These are phyloP conservation scores for Venturia pyrina DNA, from an alignment of 2,329 filamentous ascomycete species.

Conservation along the genomic window DNA sequence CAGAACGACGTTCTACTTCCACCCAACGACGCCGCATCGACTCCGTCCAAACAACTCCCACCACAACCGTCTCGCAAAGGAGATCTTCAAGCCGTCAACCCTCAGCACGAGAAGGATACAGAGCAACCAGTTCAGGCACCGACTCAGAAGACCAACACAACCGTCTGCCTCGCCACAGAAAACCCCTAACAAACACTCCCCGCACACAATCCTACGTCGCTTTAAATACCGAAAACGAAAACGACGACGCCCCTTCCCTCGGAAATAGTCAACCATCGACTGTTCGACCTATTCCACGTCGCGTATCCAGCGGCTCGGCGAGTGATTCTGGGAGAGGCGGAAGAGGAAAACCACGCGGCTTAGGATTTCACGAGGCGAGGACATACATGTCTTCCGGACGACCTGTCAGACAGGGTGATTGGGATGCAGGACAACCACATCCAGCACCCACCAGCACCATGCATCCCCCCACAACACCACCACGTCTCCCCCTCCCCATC, in stretches of 20 bases:
- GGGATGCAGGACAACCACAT: background rate
- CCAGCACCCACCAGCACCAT: background rate
- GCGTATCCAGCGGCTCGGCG: background rate
- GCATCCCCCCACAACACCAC: background rate
- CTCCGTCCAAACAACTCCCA: background rate
- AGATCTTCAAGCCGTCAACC: background rate
- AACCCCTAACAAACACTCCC: background rate
- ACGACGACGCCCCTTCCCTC: background rate
- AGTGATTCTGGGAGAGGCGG: background rate
- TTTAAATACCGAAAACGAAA: background rate
- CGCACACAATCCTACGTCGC: background rate
- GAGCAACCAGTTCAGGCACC: background rate
- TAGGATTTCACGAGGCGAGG: constrained; percentile 9
- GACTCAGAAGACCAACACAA: background rate
- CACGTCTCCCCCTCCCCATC: background rate
- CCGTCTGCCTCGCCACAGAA: background rate
- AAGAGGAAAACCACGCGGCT: background rate
- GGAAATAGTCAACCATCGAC: background rate
- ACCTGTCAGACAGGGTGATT: background rate
- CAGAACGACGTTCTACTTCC: background rate
- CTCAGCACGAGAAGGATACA: background rate
- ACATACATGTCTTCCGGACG: constrained; percentile 11
- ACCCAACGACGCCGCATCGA: background rate
- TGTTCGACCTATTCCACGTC: background rate
- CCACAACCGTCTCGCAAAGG: background rate